phyloP scores from a whole-genome alignment of 306 rosid species.

The Rosa rugosa region DNA sequence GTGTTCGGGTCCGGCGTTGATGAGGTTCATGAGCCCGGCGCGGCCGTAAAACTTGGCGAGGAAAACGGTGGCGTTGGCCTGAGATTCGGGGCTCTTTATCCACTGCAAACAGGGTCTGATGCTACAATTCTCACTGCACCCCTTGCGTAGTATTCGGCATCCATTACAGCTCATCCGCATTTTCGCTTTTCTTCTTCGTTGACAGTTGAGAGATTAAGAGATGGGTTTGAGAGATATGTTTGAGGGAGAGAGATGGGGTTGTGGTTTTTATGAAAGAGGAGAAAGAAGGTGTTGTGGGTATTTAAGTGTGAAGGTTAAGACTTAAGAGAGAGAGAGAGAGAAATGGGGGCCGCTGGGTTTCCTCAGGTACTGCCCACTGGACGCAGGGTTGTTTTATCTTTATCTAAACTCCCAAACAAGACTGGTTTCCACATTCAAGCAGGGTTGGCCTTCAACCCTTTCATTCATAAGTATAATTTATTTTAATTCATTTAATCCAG shows the following conservation, averaged over 20 bases:
- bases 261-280: not conserved
- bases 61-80: conserved; percentile 93
- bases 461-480: not conserved
- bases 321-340: conserved; percentile 13
- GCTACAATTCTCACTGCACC: conserved; percentile 92
- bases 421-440: conserved; percentile 61
- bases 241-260: not conserved
- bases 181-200: conserved; percentile 14
- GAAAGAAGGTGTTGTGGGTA: conserved; percentile 6
- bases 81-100: conserved; percentile 92
- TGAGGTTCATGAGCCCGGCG: conserved; percentile 93
- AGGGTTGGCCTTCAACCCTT: conserved; percentile 36
- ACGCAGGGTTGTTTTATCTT: conserved; percentile 42
- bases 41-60: conserved; percentile 97
- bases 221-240: not conserved
- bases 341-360: conserved; percentile 53
- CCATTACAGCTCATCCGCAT: conserved; percentile 99
- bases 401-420: conserved; percentile 8
- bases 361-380: conserved; percentile 24
- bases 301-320: conserved; percentile 27
- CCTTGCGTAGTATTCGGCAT: conserved; percentile 83
- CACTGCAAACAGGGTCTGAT: conserved; percentile 88
- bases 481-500: not conserved
- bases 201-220: not conserved
- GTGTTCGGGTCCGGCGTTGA: conserved; percentile 93